Evolutionary conservation across 225 moss, liverwort and hornwort genomes (phyloP).

Genomic region (Takakia lepidozioides): DNA sequence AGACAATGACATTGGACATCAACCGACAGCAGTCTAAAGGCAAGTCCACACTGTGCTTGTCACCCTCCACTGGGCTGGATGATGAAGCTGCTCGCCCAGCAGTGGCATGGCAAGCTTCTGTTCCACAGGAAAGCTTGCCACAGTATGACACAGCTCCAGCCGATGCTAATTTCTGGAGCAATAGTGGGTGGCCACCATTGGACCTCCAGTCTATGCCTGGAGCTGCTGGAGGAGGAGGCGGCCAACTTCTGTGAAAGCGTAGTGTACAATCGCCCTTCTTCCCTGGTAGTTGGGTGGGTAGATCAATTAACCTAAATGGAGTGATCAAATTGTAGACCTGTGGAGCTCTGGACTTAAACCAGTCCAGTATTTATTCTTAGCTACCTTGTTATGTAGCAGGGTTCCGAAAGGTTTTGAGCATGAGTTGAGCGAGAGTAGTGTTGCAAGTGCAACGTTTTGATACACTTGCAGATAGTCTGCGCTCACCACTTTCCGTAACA

Average conservation of each 20-base stretch:
- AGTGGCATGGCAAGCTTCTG: conserved; percentile 27
- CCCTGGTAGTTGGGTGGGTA: too few relatives aligned
- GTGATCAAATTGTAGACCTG: too few relatives aligned
- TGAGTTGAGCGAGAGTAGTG: too few relatives aligned
- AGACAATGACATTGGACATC: conserved; percentile 20
- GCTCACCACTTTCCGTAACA: too few relatives aligned
- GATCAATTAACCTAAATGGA: too few relatives aligned
- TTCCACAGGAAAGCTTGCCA: conserved; percentile 13
- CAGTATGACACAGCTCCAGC: conserved; percentile 21
- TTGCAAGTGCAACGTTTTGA: too few relatives aligned
- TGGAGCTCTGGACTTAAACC: too few relatives aligned
- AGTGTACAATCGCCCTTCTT: conserved; percentile 14
- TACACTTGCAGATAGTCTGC: too few relatives aligned
- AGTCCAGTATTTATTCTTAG: too few relatives aligned
- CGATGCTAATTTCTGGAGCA: conserved; percentile 46
- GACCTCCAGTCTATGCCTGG: conserved; percentile 38
- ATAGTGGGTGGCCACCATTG: conserved; percentile 33
- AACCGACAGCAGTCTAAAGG: conserved; percentile 38
- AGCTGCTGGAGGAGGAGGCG: conserved; percentile 36
- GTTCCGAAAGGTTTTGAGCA: too few relatives aligned
- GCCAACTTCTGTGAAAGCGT: conserved; percentile 32
- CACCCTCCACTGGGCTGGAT: conserved; percentile 23
- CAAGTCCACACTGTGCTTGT: conserved; percentile 32
- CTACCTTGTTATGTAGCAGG: too few relatives aligned
- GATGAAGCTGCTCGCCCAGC: conserved; percentile 14